Base-by-base conservation (phyloP, 2,329 filamentous ascomycete species). In the Ceratocystis lukuohia region DNA sequence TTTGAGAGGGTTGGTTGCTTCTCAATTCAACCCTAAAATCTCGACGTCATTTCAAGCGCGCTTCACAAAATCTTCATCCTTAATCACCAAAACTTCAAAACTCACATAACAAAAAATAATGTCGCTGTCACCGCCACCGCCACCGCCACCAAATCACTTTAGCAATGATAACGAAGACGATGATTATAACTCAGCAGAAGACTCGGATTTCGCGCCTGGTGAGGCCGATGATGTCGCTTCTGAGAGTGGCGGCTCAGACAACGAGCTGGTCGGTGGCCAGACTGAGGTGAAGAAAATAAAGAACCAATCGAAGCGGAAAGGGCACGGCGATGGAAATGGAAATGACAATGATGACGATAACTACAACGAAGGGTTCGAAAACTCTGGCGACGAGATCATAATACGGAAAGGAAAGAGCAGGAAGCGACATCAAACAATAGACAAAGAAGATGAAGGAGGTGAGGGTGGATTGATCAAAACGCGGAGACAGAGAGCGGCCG, bases 381-480 rank as follows among this genome's bases (percentile, higher is more conserved):
- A 87, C 70, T 89, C 87, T 0, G 87, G 87, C n/a, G 87, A 90
- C 71, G 87, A 90, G 71, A 81, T 82, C 0, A 82, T 88, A 65
- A 86, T 90, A 70, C 77, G 82, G 59, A 85, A 80, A 69, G 85
- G 81, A 20, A 83, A 81, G 71, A 59, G 8, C 25, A 85, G 81
- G 72, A 76, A 77, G 65, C 76, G 74, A 45, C 78, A 76, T 72
- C 82, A 78, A 71, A 74, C 74, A 53, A 81, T 78, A 1, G 72
- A 69, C 1, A 72, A 72, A 1, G 80, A 81, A 2, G 82, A 82
- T 22, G 83, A 84, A 44, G 81, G 78, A 22, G 82, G 80, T 41
- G 83, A 83, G 65, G 85, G 84, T 8, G 84, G 83, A 0, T 75
- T 89, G 69, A 79, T 91, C 74, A 90, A 88, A 78, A 91, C 88